These are phyloP conservation scores for Aspergillus fumigatiaffinis DNA, from an alignment of 2,329 filamentous ascomycete species.

Conservation along the genomic window DNA sequence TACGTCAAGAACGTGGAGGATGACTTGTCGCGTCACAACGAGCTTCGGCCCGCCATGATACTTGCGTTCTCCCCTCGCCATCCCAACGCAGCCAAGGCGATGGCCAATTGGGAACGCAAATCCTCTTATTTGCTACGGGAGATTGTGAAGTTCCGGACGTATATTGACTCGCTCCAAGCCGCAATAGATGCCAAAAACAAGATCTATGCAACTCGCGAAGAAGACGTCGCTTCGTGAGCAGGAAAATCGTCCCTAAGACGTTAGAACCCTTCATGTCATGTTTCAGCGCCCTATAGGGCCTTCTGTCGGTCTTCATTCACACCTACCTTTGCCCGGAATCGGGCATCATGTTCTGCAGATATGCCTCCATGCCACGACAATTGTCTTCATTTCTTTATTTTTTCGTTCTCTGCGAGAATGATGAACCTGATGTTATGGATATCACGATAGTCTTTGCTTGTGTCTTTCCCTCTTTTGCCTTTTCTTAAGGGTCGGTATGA, in stretches of 20 bases:
- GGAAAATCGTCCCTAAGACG: neutral
- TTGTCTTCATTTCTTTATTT: neutral
- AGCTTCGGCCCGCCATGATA: constrained; percentile 79
- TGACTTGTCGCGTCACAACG: constrained; percentile 82
- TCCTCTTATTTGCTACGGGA: constrained; percentile 86
- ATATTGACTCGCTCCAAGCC: constrained; percentile 76
- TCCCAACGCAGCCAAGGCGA: constrained; percentile 74
- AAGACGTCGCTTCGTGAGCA: constrained; percentile 5
- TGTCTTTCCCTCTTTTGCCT: neutral
- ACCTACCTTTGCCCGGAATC: neutral
- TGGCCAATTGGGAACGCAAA: constrained; percentile 97
- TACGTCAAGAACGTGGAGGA: constrained; percentile 85
- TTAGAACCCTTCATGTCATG: neutral
- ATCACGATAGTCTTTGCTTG: constrained; percentile 16
- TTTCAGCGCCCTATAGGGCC: neutral
- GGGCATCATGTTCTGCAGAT: neutral
- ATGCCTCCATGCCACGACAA: neutral
- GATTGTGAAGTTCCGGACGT: constrained; percentile 95
- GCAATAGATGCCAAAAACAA: constrained; percentile 67
- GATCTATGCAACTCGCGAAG: constrained; percentile 52
- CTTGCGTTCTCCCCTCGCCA: constrained; percentile 84
- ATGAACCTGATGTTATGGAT: constrained; percentile 27
- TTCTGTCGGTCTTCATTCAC: neutral
- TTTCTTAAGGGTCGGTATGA: neutral
- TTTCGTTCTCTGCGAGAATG: constrained; percentile 1